Base-by-base conservation (phyloP, 495 filamentous ascomycete species). In the Symbiotaphrina buchneri region DNA sequence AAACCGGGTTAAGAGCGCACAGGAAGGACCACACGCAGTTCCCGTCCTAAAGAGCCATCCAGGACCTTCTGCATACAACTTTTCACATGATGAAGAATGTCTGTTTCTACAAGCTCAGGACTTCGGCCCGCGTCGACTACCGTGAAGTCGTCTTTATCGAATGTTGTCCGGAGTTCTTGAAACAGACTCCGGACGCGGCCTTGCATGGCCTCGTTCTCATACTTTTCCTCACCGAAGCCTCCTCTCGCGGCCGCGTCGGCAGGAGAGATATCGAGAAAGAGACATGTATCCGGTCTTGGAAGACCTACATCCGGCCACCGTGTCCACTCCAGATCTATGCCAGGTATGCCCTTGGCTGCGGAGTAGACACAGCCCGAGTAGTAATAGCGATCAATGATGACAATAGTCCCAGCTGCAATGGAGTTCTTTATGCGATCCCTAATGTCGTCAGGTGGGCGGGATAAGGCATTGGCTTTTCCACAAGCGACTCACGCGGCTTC, bases 331-430 rank as follows among this genome's bases (percentile, higher is more conserved):
- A 95, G 51, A 1, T 63, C 57, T 6, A 93, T 58, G 5, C 50
- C 53, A 5, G 70, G 65, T 43, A 77, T 78, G 15, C 63, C 56
- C 43, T 94, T 94, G 0, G 87, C 87, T n/a, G 81, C 77, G n/a
- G 73, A 79, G 53, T 95, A 97, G 13, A 93, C 81, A 28, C 79
- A 74, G 11, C 87, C 87, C 21, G 73, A 81, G 53, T 93, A 82
- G 43, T 85, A 90, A 52, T 94, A 97, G 24, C 87, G 71, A 50
- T 97, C 87, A 32, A 84, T 67, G 18, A 97, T 62, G 6, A 97
- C 61, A 0, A 69, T 91, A 26, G 53, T 65, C 10, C 83, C 84
- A 5, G 51, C 47, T 6, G 51, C 39, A 15, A 92, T 61, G 25
- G 70, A 61, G 6, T 56, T 33, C 27, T 65, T 45, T 20, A 87